A percentile compares a stretch with the other conserved stretches of the same genome.
phyloP scores from a whole-genome alignment of 106 monocot species.

The Dendrobium officinale region DNA sequence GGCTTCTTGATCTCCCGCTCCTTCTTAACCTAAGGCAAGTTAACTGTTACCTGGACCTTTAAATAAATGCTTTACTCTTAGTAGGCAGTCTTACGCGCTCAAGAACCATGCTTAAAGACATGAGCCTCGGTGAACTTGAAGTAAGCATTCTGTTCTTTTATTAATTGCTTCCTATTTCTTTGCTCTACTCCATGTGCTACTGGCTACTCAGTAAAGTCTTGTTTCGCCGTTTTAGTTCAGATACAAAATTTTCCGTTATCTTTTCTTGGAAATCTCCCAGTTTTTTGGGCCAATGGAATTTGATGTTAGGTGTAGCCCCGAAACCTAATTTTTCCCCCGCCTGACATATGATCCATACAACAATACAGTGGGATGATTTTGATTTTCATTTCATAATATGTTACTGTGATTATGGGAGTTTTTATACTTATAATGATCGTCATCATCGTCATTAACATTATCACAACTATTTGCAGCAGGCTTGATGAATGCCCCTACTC shows the following conservation, averaged over 20 bases:
- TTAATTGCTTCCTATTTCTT: neutral
- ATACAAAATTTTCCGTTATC: no score
- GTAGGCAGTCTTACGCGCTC: slow-evolving; percentile 19
- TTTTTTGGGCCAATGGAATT: neutral
- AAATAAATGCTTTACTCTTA: neutral
- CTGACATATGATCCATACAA: neutral
- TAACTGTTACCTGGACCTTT: neutral
- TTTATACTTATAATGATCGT: no score
- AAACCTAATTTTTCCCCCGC: neutral
- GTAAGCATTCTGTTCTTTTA: slow-evolving; percentile 23
- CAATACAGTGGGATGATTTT: neutral
- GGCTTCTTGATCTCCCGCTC: neutral
- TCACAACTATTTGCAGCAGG: no score
- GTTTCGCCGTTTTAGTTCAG: neutral
- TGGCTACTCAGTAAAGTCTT: neutral
- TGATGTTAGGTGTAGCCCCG: neutral
- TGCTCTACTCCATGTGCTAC: neutral
- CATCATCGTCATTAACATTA: no score
- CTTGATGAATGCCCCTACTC: no score
- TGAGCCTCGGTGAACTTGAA: slow-evolving; percentile 78
- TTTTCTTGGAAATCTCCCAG: no score
- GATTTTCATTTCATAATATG: neutral
- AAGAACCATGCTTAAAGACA: slow-evolving; percentile 69
- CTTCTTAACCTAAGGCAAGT: neutral
- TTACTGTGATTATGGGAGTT: no score